Conservation (phyloP, 2,329 filamentous ascomycete species). For the Lachnellula arida region DNA sequence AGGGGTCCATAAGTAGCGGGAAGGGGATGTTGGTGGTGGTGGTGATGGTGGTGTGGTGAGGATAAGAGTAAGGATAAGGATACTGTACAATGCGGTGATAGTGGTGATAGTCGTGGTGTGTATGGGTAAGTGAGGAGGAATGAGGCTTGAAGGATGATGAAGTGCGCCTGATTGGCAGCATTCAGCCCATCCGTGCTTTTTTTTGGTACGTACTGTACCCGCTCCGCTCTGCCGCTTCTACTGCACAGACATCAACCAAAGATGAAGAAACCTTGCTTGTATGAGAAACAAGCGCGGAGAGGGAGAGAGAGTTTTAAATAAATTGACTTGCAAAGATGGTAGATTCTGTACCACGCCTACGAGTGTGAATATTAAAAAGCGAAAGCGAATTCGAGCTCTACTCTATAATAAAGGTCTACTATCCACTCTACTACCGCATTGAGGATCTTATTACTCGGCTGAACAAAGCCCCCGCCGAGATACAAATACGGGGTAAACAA, state of each 20-base stretch:
- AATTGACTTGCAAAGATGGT: too few relatives aligned
- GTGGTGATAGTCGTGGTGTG: not conserved
- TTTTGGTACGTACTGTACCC: not conserved
- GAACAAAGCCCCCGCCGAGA: too few relatives aligned
- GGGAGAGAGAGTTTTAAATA: too few relatives aligned
- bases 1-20: conserved; percentile 23
- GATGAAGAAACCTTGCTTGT: conserved; percentile 12
- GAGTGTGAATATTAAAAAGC: too few relatives aligned
- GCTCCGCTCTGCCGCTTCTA: not conserved
- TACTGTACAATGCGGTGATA: not conserved
- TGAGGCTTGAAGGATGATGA: not conserved
- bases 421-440: too few relatives aligned
- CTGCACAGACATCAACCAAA: conserved; percentile 11
- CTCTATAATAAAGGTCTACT: too few relatives aligned
- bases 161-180: not conserved
- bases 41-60: not conserved
- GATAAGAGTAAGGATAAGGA: not conserved
- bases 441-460: too few relatives aligned
- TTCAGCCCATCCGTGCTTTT: not conserved
- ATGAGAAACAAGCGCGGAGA: not conserved
- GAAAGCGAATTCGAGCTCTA: too few relatives aligned
- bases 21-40: not conserved
- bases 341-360: too few relatives aligned
- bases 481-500: too few relatives aligned
- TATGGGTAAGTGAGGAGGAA: not conserved